Percentiles rank a stretch among this genome's conserved stretches.
Evolutionary conservation across 352 stramenopile species (phyloP).

Genomic region (Globisporangium camurandrum): DNA sequence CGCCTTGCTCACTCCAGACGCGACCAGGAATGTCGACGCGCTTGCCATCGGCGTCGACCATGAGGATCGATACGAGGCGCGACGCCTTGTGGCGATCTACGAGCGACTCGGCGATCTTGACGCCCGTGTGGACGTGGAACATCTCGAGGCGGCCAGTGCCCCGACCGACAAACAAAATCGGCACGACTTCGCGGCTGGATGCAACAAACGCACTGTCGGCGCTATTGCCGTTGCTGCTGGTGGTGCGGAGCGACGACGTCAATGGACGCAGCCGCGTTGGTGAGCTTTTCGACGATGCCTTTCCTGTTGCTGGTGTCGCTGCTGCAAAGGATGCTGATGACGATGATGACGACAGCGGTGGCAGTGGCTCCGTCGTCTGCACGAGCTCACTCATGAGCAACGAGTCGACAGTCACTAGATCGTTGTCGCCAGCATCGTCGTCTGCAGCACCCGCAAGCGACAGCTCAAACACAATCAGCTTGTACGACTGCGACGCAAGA

Average conservation of each 20-base stretch:
- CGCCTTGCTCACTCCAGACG: constrained; percentile 21
- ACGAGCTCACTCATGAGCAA: constrained; percentile 59
- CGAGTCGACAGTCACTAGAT: constrained; percentile 48
- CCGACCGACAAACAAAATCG: constrained; percentile 60
- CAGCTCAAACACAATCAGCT: constrained; percentile 54
- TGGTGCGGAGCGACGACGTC: constrained; percentile 4
- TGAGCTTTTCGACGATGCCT: neutral
- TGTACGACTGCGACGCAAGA: constrained; percentile 35
- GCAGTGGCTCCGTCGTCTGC: constrained; percentile 50
- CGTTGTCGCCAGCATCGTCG: constrained; percentile 14
- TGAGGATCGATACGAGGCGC: constrained; percentile 51
- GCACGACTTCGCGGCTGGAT: constrained; percentile 45
- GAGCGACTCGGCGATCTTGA: constrained; percentile 57
- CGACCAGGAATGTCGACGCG: constrained; percentile 32
- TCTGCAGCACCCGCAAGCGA: neutral
- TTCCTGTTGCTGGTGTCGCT: neutral
- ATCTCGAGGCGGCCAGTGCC: constrained; percentile 64
- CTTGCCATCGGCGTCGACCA: constrained; percentile 43
- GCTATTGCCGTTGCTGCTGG: neutral
- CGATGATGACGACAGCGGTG: constrained; percentile 6
- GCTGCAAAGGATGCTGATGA: too few relatives aligned
- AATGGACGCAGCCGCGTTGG: neutral
- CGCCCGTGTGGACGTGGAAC: constrained; percentile 60
- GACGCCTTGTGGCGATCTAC: constrained; percentile 33
- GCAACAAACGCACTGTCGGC: constrained; percentile 15